phyloP scores from a whole-genome alignment of 2,329 filamentous ascomycete genomes.

The Aspergillus tubingensis region DNA sequence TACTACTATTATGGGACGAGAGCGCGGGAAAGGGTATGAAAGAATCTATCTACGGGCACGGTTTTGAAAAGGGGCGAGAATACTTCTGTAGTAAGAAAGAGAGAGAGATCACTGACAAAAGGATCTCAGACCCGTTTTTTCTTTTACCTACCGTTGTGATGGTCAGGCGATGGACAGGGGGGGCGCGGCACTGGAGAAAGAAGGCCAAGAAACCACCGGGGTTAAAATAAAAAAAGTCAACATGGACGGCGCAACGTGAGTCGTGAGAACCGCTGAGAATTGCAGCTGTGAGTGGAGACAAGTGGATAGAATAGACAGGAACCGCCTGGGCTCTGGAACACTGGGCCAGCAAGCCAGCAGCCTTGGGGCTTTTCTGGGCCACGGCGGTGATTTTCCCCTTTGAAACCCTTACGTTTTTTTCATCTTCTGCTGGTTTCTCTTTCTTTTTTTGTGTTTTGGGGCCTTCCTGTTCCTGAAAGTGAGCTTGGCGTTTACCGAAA shows the following conservation, averaged over 20 bases:
- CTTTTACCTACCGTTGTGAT: neutral
- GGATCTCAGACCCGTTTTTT: neutral
- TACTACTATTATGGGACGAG: neutral
- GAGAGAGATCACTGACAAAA: neutral
- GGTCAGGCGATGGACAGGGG: conserved; percentile 1
- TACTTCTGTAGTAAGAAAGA: no score
- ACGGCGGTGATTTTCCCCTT: conserved; percentile 6
- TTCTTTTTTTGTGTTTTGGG: conserved; percentile 19
- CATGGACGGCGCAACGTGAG: conserved; percentile 13
- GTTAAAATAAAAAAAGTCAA: conserved; percentile 3
- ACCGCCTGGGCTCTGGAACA: conserved; percentile 12
- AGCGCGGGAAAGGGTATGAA: neutral
- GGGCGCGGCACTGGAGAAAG: neutral
- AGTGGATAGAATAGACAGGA: conserved; percentile 6
- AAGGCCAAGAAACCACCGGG: conserved; percentile 10
- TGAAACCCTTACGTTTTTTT: conserved; percentile 9
- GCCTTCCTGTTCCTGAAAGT: conserved; percentile 31
- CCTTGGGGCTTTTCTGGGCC: conserved; percentile 1
- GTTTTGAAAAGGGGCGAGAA: no score
- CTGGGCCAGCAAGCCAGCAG: neutral
- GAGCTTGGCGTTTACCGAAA: conserved; percentile 30
- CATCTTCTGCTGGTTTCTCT: no score
- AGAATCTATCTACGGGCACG: no score
- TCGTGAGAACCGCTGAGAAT: conserved; percentile 15
- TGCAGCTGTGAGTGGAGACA: conserved; percentile 10